Evolutionary conservation across 2,329 filamentous ascomycete genomes (phyloP).

Genomic region (Huntiella decipiens): DNA sequence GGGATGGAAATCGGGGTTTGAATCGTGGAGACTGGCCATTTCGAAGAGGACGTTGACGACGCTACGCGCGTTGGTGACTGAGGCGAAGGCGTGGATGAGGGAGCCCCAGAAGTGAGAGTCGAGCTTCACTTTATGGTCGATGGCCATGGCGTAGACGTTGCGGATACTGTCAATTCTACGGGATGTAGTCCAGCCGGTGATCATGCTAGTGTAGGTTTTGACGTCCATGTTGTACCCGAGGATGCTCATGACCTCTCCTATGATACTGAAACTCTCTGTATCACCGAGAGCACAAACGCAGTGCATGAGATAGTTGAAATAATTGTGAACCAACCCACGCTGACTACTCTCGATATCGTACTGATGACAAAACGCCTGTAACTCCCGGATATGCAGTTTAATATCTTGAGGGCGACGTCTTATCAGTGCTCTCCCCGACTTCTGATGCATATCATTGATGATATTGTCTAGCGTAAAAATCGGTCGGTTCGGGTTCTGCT

Average conservation of each 20-base stretch:
- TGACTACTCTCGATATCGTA: neutral
- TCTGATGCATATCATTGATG: neutral
- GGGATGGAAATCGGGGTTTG: constrained; percentile 18
- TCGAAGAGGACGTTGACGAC: constrained; percentile 47
- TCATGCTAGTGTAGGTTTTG: constrained; percentile 54
- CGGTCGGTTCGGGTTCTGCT: neutral
- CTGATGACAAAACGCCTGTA: constrained; percentile 3
- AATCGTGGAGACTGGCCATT: constrained; percentile 26
- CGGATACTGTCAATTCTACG: constrained; percentile 41
- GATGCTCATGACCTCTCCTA: constrained; percentile 24
- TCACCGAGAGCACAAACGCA: constrained; percentile 21
- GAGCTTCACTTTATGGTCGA: constrained; percentile 35
- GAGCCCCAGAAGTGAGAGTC: constrained; percentile 52
- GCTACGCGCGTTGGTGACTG: constrained; percentile 29
- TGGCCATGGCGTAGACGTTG: constrained; percentile 47
- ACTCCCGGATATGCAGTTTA: constrained; percentile 4
- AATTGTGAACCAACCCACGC: too few relatives aligned
- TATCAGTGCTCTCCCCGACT: neutral
- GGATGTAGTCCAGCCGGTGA: constrained; percentile 46
- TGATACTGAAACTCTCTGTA: constrained; percentile 11
- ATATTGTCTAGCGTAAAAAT: neutral
- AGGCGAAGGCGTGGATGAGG: constrained; percentile 46
- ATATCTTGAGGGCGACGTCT: neutral
- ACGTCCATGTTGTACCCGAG: constrained; percentile 31
- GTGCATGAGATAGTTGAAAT: constrained; percentile 23